Evolutionary conservation across 805 yeast genomes (phyloP).

Genomic region (Candida succiphila): DNA sequence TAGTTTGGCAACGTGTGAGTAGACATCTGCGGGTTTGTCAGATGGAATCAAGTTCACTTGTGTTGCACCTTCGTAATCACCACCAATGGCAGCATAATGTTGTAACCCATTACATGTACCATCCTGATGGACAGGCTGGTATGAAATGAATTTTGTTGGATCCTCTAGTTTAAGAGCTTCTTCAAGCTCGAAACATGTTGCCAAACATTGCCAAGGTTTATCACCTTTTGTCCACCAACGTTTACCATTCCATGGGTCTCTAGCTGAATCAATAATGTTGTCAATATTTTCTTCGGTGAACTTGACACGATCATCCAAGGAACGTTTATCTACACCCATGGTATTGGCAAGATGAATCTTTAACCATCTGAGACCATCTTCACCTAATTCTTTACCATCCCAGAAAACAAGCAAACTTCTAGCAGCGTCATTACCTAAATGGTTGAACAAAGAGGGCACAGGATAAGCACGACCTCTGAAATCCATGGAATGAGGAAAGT

Average conservation of each 20-base stretch:
- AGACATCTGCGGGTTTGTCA: conserved; percentile 70
- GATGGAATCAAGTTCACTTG: conserved; percentile 70
- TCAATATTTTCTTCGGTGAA: conserved; percentile 50
- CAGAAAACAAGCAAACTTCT: conserved; percentile 65
- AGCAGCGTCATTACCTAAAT: conserved; percentile 70
- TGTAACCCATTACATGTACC: conserved; percentile 84
- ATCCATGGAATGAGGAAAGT: conserved; percentile 74
- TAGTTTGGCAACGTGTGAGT: conserved; percentile 56
- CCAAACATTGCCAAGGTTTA: conserved; percentile 76
- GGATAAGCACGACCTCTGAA: conserved; percentile 85
- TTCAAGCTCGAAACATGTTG: conserved; percentile 56
- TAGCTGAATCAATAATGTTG: conserved; percentile 46
- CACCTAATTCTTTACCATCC: conserved; percentile 66
- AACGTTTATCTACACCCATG: conserved; percentile 66
- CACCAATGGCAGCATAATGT: conserved; percentile 82
- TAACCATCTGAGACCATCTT: conserved; percentile 58
- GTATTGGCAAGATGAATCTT: conserved; percentile 68
- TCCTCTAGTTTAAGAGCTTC: conserved; percentile 53
- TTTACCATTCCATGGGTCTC: conserved; percentile 45
- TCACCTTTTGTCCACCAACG: conserved; percentile 70
- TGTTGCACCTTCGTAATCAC: conserved; percentile 73
- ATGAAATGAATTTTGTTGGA: conserved; percentile 57
- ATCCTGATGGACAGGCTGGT: conserved; percentile 77
- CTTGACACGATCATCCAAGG: conserved; percentile 50
- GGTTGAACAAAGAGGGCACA: conserved; percentile 70